Evolutionary conservation across 179 eudicot species (phyloP).

Genomic region (Patellifolia procumbens): DNA sequence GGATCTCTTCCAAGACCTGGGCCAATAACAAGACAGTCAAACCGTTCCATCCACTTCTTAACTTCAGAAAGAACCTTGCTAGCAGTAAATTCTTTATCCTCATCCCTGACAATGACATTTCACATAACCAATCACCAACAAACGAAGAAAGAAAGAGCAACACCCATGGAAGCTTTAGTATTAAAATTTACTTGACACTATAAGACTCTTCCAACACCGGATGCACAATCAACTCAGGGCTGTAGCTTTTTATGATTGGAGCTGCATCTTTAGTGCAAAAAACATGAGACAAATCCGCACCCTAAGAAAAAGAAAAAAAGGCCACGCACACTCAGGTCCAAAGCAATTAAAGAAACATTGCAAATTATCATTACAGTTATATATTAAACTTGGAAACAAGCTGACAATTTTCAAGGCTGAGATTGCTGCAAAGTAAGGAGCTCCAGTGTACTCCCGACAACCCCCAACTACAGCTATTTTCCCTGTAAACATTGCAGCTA

Average conservation of each 20-base stretch:
- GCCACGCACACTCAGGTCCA: conserved; percentile 14
- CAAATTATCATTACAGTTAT: background rate
- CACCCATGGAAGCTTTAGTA: background rate
- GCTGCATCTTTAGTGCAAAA: conserved; percentile 98
- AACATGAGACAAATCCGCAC: conserved; percentile 97
- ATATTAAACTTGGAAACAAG: conserved; percentile 20
- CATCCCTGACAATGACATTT: conserved; percentile 54
- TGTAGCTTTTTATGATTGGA: conserved; percentile 87
- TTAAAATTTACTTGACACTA: conserved; percentile 58
- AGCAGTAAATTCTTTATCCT: conserved; percentile 55
- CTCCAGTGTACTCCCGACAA: conserved; percentile 98
- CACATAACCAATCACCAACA: background rate
- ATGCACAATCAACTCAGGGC: conserved; percentile 97
- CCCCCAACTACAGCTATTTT: conserved; percentile 99
- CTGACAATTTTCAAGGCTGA: conserved; percentile 96
- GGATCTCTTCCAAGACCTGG: conserved; percentile 99
- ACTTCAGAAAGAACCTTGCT: conserved; percentile 70
- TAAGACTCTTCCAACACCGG: conserved; percentile 94
- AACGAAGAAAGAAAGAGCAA: background rate
- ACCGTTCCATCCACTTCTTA: conserved; percentile 90
- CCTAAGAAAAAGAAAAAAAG: conserved; percentile 43
- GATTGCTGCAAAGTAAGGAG: conserved; percentile 95
- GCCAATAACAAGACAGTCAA: conserved; percentile 95
- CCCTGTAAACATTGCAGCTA: conserved; percentile 49
- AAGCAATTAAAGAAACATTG: background rate